These are phyloP conservation scores for Chiua virens DNA, from an alignment of 768 basidiomycete genomes.

Conservation along the genomic window DNA sequence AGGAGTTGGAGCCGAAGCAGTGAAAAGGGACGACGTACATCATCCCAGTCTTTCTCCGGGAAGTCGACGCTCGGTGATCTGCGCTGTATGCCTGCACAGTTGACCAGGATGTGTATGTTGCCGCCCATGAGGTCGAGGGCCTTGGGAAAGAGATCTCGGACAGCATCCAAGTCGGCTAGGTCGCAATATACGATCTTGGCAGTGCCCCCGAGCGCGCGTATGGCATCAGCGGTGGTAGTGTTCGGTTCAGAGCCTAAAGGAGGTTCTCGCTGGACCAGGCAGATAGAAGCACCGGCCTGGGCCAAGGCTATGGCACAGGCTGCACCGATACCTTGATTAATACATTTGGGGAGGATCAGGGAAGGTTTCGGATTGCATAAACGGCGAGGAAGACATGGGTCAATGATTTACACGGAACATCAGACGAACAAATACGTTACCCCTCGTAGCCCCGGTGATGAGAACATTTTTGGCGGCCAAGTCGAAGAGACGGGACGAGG, in stretches of 20 bases:
- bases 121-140: slow-evolving; percentile 52
- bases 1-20: slow-evolving; percentile 8
- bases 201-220: slow-evolving; percentile 35
- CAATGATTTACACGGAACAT: slow-evolving; percentile 14
- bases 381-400: slow-evolving; percentile 4
- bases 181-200: slow-evolving; percentile 55
- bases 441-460: slow-evolving; percentile 80
- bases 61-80: slow-evolving; percentile 63
- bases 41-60: slow-evolving; percentile 68
- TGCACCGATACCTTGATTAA: slow-evolving; percentile 49
- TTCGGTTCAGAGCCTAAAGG: slow-evolving; percentile 36
- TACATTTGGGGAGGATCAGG: slow-evolving; percentile 9
- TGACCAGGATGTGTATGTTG: slow-evolving; percentile 62
- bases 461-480: slow-evolving; percentile 67
- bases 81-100: slow-evolving; percentile 66
- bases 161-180: slow-evolving; percentile 48
- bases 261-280: slow-evolving; percentile 46
- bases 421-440: slow-evolving; percentile 40
- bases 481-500: slow-evolving; percentile 61
- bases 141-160: slow-evolving; percentile 47
- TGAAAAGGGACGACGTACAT: slow-evolving; percentile 48
- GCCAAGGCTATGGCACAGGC: slow-evolving; percentile 56
- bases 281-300: slow-evolving; percentile 52
- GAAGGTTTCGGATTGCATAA: slow-evolving; percentile 13
- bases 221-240: slow-evolving; percentile 35